Percentiles rank a stretch among this genome's conserved stretches.
These are phyloP conservation scores for Cruciata laevipes DNA, from an alignment of 257 asterid genomes.

Conservation along the genomic window DNA sequence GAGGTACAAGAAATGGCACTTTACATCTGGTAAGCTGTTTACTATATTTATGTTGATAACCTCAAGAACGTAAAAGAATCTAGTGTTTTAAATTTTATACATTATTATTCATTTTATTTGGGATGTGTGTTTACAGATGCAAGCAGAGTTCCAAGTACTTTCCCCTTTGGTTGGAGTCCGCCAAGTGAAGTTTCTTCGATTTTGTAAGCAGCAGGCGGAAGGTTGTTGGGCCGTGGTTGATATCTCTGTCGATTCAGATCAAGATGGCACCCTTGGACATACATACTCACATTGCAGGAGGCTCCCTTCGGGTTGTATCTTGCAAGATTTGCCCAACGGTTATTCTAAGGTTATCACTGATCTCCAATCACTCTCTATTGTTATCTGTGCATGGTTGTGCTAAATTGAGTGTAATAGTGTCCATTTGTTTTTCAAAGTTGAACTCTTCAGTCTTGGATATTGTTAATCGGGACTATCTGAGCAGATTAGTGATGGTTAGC, in stretches of 20 bases:
- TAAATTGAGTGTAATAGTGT: neutral
- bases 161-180: slow-evolving; percentile 70
- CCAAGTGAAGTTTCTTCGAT: slow-evolving; percentile 59
- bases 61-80: neutral
- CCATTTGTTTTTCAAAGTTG: neutral
- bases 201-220: slow-evolving; percentile 71
- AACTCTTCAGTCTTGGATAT: neutral
- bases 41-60: neutral
- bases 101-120: neutral
- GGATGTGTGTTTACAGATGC: slow-evolving; percentile 44
- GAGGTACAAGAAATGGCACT: slow-evolving; percentile 68
- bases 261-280: slow-evolving; percentile 32
- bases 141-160: slow-evolving; percentile 71
- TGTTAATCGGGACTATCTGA: neutral
- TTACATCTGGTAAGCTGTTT: slow-evolving; percentile 59
- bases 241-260: slow-evolving; percentile 49
- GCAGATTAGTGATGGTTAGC: neutral
- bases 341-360: slow-evolving; percentile 52
- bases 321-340: slow-evolving; percentile 66
- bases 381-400: neutral
- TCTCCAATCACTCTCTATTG: neutral
- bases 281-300: slow-evolving; percentile 44
- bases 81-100: neutral
- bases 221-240: slow-evolving; percentile 86
- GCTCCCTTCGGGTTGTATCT: slow-evolving; percentile 83